Evolutionary conservation across 2,329 filamentous ascomycete genomes (phyloP).

Genomic region (Gaeumannomyces sp.): DNA sequence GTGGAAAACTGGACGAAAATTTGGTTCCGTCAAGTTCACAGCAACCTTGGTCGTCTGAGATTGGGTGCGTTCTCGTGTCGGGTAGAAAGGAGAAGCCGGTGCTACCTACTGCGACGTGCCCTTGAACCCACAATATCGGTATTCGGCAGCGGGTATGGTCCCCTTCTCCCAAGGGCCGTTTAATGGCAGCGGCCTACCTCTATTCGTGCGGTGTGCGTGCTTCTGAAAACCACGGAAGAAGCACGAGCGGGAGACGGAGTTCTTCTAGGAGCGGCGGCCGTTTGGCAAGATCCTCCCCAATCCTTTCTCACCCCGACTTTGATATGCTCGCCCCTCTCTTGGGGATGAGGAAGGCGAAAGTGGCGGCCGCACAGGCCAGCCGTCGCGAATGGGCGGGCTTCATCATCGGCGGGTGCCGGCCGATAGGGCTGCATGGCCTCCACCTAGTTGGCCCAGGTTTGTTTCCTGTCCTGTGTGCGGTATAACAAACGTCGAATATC

Average conservation of each 20-base stretch:
- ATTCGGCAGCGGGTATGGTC: too few relatives aligned
- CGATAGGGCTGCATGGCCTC: constrained; percentile 6
- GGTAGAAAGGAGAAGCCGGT: too few relatives aligned
- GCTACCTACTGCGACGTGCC: too few relatives aligned
- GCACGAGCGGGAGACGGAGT: not conserved
- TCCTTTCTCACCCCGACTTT: not conserved
- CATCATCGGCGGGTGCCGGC: not conserved
- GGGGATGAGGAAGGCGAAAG: not conserved
- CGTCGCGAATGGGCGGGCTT: not conserved
- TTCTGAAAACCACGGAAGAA: not conserved
- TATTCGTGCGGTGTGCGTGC: not conserved
- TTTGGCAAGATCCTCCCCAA: not conserved
- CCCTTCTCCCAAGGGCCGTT: not conserved
- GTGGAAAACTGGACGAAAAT: too few relatives aligned
- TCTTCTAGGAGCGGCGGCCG: too few relatives aligned
- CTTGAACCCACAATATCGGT: not conserved
- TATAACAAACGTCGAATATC: not conserved
- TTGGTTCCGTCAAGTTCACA: too few relatives aligned
- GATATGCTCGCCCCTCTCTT: too few relatives aligned
- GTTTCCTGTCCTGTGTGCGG: not conserved
- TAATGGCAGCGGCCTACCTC: not conserved
- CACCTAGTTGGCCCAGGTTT: too few relatives aligned
- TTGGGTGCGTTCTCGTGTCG: too few relatives aligned
- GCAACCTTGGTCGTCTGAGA: too few relatives aligned
- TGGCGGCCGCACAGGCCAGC: not conserved